Base-by-base conservation (phyloP, 305 asterid species). In the Rubia tinctorum region DNA sequence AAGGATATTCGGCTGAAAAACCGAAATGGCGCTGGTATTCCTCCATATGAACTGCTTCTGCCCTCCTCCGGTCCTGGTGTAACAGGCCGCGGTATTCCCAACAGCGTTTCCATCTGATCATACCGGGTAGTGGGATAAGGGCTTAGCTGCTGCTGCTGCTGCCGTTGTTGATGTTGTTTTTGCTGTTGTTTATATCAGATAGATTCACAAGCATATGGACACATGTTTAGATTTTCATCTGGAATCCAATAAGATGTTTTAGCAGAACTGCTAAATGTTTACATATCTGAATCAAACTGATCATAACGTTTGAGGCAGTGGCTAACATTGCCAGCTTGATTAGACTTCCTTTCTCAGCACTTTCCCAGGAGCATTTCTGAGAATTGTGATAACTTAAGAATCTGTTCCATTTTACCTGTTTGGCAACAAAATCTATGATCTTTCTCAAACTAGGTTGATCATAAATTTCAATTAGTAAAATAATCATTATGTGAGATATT, bases 51-150 rank as follows among this genome's bases (percentile, higher is more conserved):
- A 74, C 77, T 91, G 82, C 84, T 91, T 56, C 76, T 88, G 40
- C 97, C 96, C 56, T 85, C 92, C 51, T 88, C 91, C 8, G 74
- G 86, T 63, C 95, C 90, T 0, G 97, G 97, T 4, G 96, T 89
- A 17, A 89, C 97, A 6, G 96, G 96, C 10, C 93, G 96, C 13
- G 96, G 96, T 56, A 84, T 91, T 81, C 97, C 97, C 27, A 91
- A 88, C 85, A 91, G 95, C 85, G 84, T 91, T 81, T 89, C 93
- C 63, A 87, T 87, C 75, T 91, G 81, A 51, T 37, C 40, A 37
- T 37, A 37, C 40, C 7, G 40, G 40, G 7, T 37, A 37, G 40
- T 37, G 40, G 40, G 40, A 37, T 37, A 37, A 37, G 6, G 7
- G 40, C 40, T 37, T 37, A 37, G 40, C 7, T 37, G 40, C 7